These are phyloP conservation scores for Leccinum pachyderme DNA, from an alignment of 1,284 basidiomycete genomes.

Conservation along the genomic window DNA sequence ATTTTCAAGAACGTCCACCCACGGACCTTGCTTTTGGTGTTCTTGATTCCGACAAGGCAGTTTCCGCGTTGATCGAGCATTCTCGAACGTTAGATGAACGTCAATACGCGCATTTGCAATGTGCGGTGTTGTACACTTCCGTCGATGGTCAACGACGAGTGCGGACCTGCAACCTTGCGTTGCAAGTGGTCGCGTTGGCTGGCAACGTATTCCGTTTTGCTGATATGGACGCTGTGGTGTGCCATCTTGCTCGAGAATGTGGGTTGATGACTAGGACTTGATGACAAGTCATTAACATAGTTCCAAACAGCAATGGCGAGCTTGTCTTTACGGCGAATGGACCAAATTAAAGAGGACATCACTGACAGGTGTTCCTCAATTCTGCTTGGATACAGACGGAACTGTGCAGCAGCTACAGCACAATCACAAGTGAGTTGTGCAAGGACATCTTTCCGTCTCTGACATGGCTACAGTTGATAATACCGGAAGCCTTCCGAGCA, in stretches of 20 bases:
- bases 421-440: constrained; percentile 66
- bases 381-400: constrained; percentile 84
- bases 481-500: constrained; percentile 92
- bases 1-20: constrained; percentile 75
- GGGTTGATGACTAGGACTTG: constrained; percentile 18
- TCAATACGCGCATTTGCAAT: constrained; percentile 82
- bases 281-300: not conserved
- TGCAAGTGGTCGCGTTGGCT: constrained; percentile 81
- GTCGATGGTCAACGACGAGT: constrained; percentile 81
- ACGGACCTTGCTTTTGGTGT: constrained; percentile 82
- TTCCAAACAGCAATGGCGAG: constrained; percentile 61
- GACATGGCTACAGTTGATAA: constrained; percentile 64
- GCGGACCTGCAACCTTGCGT: constrained; percentile 80
- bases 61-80: constrained; percentile 67
- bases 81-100: constrained; percentile 72
- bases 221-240: constrained; percentile 85
- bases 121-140: constrained; percentile 90
- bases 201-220: constrained; percentile 92
- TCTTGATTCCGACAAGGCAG: constrained; percentile 79
- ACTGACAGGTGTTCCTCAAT: constrained; percentile 86
- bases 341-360: constrained; percentile 79
- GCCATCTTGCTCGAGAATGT: constrained; percentile 81
- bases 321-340: constrained; percentile 61
- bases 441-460: not conserved
- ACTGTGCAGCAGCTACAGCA: constrained; percentile 85